Conservation (phyloP, 2,329 filamentous ascomycete species). For the Aspergillus sergii region DNA sequence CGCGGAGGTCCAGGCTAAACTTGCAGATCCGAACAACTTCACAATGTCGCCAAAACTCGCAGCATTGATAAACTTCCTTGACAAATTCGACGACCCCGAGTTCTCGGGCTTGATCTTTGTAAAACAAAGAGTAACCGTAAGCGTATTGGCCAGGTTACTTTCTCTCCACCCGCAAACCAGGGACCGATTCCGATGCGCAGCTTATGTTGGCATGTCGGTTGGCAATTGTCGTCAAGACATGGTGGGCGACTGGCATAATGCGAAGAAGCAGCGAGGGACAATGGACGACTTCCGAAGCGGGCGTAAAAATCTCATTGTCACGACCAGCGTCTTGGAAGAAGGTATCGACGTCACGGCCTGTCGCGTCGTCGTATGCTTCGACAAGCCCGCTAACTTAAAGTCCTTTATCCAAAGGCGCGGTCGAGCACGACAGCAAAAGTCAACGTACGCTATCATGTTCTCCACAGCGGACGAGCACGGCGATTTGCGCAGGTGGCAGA, state of each 20-base stretch:
- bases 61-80: constrained; percentile 58
- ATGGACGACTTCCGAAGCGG: constrained; percentile 58
- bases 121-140: constrained; percentile 62
- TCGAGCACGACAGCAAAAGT: constrained; percentile 60
- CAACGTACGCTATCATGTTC: constrained; percentile 57
- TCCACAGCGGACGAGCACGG: constrained; percentile 37
- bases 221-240: constrained; percentile 46
- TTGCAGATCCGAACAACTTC: constrained; percentile 3
- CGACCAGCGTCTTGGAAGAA: constrained; percentile 63
- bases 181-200: constrained; percentile 46
- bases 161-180: constrained; percentile 52
- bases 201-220: constrained; percentile 52
- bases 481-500: constrained; percentile 59
- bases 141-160: constrained; percentile 62
- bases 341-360: constrained; percentile 66
- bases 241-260: constrained; percentile 53
- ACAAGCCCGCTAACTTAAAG: constrained; percentile 62
- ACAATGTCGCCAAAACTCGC: constrained; percentile 61
- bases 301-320: constrained; percentile 58
- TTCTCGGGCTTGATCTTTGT: constrained; percentile 68
- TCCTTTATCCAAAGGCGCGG: constrained; percentile 68
- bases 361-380: constrained; percentile 66
- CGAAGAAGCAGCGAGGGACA: constrained; percentile 52
- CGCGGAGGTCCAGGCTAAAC: constrained; percentile 19
- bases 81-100: constrained; percentile 46